A percentile compares a stretch with the other conserved stretches of the same genome.
Evolutionary conservation across 257 asterid species (phyloP).

Genomic region (Eustoma russellianum): DNA sequence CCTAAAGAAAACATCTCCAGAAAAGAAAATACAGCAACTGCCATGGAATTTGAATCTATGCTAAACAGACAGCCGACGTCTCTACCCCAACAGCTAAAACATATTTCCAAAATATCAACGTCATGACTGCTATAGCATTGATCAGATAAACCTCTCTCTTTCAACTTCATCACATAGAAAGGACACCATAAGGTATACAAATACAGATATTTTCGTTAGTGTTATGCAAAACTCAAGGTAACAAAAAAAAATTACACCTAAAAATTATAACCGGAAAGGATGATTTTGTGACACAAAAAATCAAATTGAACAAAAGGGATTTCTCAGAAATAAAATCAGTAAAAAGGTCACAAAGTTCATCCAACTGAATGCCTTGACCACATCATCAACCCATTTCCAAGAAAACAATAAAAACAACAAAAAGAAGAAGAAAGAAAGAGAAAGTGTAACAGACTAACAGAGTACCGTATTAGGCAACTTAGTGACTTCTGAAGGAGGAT

Average conservation of each 20-base stretch:
- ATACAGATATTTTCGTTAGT: too few relatives aligned
- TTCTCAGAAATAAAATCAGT: constrained; percentile 8
- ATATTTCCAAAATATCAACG: not conserved
- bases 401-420: not conserved
- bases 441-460: not conserved
- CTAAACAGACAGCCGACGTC: too few relatives aligned
- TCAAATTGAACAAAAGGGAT: not conserved
- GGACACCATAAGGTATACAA: too few relatives aligned
- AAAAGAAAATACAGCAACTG: too few relatives aligned
- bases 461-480: constrained; percentile 36
- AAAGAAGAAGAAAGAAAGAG: not conserved
- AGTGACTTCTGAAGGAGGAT: constrained; percentile 26
- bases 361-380: too few relatives aligned
- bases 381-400: not conserved
- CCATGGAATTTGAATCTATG: too few relatives aligned
- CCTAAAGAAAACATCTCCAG: too few relatives aligned
- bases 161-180: too few relatives aligned
- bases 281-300: not conserved
- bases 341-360: not conserved
- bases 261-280: not conserved
- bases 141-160: too few relatives aligned
- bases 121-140: not conserved
- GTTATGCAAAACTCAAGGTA: not conserved
- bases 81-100: not conserved
- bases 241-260: not conserved